These are phyloP conservation scores for Suhomyces pyralidae DNA, from an alignment of 805 yeast genomes.

Conservation along the genomic window DNA sequence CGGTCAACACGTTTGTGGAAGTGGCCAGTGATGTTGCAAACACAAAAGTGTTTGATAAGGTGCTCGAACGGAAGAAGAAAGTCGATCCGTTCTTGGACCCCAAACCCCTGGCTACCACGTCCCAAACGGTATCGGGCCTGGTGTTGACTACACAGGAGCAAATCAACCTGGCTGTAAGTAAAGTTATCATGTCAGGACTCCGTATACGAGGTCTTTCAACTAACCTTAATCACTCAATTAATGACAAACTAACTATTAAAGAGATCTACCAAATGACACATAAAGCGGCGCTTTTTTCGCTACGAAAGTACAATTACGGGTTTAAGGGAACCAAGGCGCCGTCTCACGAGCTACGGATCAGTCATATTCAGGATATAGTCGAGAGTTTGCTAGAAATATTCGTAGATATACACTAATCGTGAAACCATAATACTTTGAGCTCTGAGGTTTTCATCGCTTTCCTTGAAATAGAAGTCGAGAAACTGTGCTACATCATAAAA, in stretches of 20 bases:
- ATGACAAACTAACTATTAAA: slow-evolving; percentile 35
- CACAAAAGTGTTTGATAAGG: slow-evolving; percentile 33
- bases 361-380: slow-evolving; percentile 37
- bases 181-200: slow-evolving; percentile 39
- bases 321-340: slow-evolving; percentile 14
- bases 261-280: slow-evolving; percentile 43
- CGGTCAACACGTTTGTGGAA: slow-evolving; percentile 1
- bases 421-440: too few species aligned
- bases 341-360: slow-evolving; percentile 16
- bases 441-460: too few species aligned
- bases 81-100: slow-evolving; percentile 14
- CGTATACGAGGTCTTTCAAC: slow-evolving; percentile 39
- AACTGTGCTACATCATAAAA: background rate
- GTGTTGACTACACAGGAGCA: slow-evolving; percentile 22
- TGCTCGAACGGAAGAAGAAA: slow-evolving; percentile 26
- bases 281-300: slow-evolving; percentile 36
- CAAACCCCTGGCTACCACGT: background rate
- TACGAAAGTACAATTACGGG: slow-evolving; percentile 33
- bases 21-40: background rate
- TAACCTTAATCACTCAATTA: slow-evolving; percentile 16
- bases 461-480: too few species aligned
- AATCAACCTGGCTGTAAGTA: slow-evolving; percentile 29
- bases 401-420: slow-evolving; percentile 21
- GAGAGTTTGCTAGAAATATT: slow-evolving; percentile 37
- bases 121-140: slow-evolving; percentile 1